These are phyloP conservation scores for Coprinopsis strossmayeri DNA, from an alignment of 768 basidiomycete genomes.

Conservation along the genomic window DNA sequence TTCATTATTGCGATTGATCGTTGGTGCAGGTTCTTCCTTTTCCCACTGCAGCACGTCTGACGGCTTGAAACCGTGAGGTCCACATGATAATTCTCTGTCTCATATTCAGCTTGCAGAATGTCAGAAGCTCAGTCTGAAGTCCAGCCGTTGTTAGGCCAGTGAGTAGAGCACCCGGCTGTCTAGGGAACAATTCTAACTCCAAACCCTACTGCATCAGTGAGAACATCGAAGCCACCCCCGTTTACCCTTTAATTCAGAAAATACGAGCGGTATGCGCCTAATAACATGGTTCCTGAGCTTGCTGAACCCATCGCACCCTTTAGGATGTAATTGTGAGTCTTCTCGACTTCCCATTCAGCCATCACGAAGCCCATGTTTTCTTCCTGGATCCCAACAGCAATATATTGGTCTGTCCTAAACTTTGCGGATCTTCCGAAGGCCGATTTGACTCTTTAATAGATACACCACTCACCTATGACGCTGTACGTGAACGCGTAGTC, in stretches of 20 bases:
- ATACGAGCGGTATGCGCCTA: constrained; percentile 50
- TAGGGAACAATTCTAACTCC: not conserved
- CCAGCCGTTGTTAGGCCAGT: constrained; percentile 38
- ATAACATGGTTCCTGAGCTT: not conserved
- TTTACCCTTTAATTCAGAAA: constrained; percentile 79
- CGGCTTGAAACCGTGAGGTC: not conserved
- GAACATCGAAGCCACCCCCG: constrained; percentile 51
- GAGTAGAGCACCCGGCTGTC: constrained; percentile 14
- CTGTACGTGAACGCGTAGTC: constrained; percentile 30
- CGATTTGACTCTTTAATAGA: constrained; percentile 36
- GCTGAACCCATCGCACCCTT: not conserved
- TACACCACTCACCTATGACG: constrained; percentile 77
- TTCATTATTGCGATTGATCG: too few species aligned
- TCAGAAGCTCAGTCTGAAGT: constrained; percentile 34
- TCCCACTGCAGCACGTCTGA: not conserved
- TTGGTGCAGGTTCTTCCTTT: not conserved
- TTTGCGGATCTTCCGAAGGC: not conserved
- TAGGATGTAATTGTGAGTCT: constrained; percentile 58
- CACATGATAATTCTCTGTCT: not conserved
- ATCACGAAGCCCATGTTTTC: not conserved
- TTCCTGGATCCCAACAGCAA: constrained; percentile 32
- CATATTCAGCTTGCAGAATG: constrained; percentile 16
- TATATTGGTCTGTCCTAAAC: constrained; percentile 54
- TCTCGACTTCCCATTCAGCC: not conserved
- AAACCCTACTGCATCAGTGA: constrained; percentile 23